Conservation (phyloP, 352 stramenopile species). For the Pythium sp. region DNA sequence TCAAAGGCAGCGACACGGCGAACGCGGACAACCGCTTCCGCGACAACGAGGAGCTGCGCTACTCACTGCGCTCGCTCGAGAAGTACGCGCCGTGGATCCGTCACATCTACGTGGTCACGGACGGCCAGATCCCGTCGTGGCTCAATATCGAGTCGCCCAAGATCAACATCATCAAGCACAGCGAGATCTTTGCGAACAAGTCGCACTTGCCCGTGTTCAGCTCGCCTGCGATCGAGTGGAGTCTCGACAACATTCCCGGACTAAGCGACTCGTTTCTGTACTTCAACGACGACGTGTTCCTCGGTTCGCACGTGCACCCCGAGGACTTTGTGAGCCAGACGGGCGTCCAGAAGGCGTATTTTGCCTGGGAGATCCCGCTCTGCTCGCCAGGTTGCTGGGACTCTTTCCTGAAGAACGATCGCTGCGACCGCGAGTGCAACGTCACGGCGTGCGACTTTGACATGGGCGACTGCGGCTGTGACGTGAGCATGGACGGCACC, state of each 20-base stretch:
- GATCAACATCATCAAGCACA: conserved; percentile 88
- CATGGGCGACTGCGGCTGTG: conserved; percentile 91
- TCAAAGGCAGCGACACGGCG: conserved; percentile 65
- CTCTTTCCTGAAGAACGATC: conserved; percentile 70
- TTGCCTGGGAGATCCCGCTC: conserved; percentile 91
- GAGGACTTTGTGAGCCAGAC: conserved; percentile 91
- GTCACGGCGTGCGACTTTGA: conserved; percentile 89
- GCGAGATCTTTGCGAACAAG: conserved; percentile 88
- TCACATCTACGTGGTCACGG: conserved; percentile 93
- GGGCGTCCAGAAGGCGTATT: conserved; percentile 90
- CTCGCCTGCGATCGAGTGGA: conserved; percentile 93
- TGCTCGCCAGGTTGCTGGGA: conserved; percentile 83
- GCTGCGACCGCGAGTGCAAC: conserved; percentile 90
- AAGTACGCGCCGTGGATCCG: conserved; percentile 95
- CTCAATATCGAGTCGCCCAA: conserved; percentile 83
- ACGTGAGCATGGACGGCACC: conserved; percentile 43
- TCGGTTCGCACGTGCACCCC: conserved; percentile 82
- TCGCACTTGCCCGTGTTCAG: conserved; percentile 92
- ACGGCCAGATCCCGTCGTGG: conserved; percentile 93
- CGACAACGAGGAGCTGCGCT: conserved; percentile 94
- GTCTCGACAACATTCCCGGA: conserved; percentile 91
- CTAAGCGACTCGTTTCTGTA: conserved; percentile 93
- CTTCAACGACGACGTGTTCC: conserved; percentile 97
- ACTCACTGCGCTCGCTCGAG: conserved; percentile 90
- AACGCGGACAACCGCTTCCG: conserved; percentile 91